phyloP scores from a whole-genome alignment of 306 rosid genomes.

The Trichosanthes cucumerina region DNA sequence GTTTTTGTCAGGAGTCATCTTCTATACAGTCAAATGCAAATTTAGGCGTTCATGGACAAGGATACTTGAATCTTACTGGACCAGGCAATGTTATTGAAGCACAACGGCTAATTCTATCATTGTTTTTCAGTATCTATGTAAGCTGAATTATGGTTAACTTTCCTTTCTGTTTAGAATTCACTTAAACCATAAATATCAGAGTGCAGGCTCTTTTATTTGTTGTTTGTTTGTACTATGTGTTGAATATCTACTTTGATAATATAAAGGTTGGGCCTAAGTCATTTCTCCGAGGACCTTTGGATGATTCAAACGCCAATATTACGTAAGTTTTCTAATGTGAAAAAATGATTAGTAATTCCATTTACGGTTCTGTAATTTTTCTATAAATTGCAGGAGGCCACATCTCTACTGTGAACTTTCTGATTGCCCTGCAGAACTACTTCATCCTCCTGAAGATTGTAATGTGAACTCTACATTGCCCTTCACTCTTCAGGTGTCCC shows the following conservation, averaged over 20 bases:
- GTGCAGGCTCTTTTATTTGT: background rate
- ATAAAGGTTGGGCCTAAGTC: conserved; percentile 82
- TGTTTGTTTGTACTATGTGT: background rate
- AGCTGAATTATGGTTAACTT: conserved; percentile 20
- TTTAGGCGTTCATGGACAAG: conserved; percentile 98
- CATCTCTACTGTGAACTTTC: conserved; percentile 57
- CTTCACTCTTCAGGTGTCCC: conserved; percentile 92
- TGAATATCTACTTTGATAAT: conserved; percentile 24
- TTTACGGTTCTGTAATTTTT: background rate
- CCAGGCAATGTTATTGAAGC: conserved; percentile 92
- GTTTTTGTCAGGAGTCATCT: conserved; percentile 62
- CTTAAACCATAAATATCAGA: background rate
- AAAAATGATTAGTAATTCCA: background rate
- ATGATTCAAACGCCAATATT: conserved; percentile 24
- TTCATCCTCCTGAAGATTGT: conserved; percentile 97
- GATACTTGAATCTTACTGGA: conserved; percentile 82
- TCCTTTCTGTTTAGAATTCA: background rate
- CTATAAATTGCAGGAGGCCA: conserved; percentile 42
- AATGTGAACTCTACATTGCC: conserved; percentile 85
- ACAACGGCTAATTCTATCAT: conserved; percentile 66
- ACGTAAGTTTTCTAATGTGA: conserved; percentile 37
- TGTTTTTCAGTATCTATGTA: conserved; percentile 69
- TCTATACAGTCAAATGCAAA: conserved; percentile 84
- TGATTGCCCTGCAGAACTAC: conserved; percentile 73
- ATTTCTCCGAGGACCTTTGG: conserved; percentile 76